phyloP scores from a whole-genome alignment of 2,329 filamentous ascomycete genomes.

The Xylaria sp. region DNA sequence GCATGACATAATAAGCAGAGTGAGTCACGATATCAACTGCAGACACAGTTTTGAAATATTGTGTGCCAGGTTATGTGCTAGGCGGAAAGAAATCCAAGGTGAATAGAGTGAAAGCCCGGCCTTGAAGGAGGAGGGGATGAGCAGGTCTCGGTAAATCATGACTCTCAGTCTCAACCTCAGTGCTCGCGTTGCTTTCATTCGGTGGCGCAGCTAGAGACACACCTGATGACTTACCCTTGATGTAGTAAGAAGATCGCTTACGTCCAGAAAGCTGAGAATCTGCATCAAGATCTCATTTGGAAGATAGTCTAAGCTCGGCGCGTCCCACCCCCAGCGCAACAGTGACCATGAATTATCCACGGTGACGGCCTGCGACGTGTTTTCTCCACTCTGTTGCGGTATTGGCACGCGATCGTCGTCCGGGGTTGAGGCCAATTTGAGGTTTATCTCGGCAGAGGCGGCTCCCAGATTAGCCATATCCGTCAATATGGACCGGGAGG shows the following conservation, averaged over 20 bases:
- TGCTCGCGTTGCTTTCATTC: not conserved
- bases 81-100: constrained; percentile 22
- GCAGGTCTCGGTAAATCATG: constrained; percentile 19
- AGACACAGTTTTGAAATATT: not conserved
- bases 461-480: constrained; percentile 18
- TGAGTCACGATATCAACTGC: not conserved
- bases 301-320: constrained; percentile 53
- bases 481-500: not conserved
- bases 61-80: not conserved
- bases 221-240: constrained; percentile 61
- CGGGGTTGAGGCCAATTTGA: constrained; percentile 29
- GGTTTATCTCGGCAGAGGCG: constrained; percentile 27
- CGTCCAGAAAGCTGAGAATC: constrained; percentile 66
- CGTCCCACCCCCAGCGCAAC: constrained; percentile 42
- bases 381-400: constrained; percentile 33
- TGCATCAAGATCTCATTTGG: constrained; percentile 68
- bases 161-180: not conserved
- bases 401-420: constrained; percentile 28
- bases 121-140: constrained; percentile 22
- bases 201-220: constrained; percentile 6
- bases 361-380: constrained; percentile 34
- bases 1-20: constrained; percentile 1
- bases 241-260: constrained; percentile 64
- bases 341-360: constrained; percentile 33
- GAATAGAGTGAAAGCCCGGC: constrained; percentile 1